Evolutionary conservation across 2,329 filamentous ascomycete species (phyloP), one percentile per base, ranked within the genome.

Genomic region (Seiridium unicorne): DNA sequence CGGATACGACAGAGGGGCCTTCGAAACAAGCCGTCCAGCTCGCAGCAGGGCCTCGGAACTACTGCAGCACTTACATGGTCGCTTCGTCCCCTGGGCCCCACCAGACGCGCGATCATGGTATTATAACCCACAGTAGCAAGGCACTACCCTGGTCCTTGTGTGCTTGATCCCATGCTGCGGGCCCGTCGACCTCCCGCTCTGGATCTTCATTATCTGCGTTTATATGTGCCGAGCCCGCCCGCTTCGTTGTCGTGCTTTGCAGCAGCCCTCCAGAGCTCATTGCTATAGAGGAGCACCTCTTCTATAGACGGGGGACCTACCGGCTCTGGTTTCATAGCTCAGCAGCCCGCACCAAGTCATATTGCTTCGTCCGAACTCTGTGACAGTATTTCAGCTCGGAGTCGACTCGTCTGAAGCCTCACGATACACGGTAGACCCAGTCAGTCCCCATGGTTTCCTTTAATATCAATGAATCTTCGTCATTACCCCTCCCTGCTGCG

Each of bases 21-120:
- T 57, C 57, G 60, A 61, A 59, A 61, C 60, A 59, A 59, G 38
- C 51, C 51, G 38, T 47, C 57, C 60, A 49, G 44, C 44, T 31
- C 13, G 18, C 42, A 32, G 46, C 56, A 51, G 51, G 36, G 47
- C 58, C 46, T 47, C 36, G 42, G 55, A 44, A 56, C 56, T 56
- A 58, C 47, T 61, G 46, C 57, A 61, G 51, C 53, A 53, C 57
- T 48, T 58, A 54, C 55, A 47, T 53, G 44, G 31, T 34, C 42
- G 18, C 46, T 47, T 4, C 32, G 35, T 55, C 34, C 18, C 18
- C 18, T 46, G 11, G 32, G 35, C 49, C 40, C 57, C 49, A 46
- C 49, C 48, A 44, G 31, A 35, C 18, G 46, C 49, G 32, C 55
- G 35, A 58, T 51, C 46, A 51, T 51, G 44, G 36, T 46, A 51